Conservation (phyloP, 2,329 filamentous ascomycete genomes). For the Catunica adiposa region DNA sequence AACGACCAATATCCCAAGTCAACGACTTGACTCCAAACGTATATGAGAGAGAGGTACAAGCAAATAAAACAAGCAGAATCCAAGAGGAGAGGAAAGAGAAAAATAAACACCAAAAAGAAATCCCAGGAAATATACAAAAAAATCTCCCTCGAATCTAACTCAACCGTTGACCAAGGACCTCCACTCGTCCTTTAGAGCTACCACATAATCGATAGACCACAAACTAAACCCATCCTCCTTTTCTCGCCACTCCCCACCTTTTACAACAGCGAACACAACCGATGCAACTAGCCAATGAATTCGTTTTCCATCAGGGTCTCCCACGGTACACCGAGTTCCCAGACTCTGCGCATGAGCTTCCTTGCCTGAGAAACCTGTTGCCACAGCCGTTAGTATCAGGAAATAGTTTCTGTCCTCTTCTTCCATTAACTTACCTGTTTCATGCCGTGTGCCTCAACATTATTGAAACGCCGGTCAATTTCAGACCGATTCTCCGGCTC, state of each 20-base stretch:
- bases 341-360: constrained; percentile 49
- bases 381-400: constrained; percentile 14
- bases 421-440: constrained; percentile 41
- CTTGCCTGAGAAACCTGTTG: constrained; percentile 40
- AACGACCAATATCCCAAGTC: not conserved
- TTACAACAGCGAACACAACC: not conserved
- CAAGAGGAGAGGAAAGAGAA: not conserved
- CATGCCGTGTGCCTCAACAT: constrained; percentile 58
- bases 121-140: not conserved
- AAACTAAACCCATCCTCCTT: not conserved
- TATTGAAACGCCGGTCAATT: constrained; percentile 48
- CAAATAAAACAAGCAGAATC: not conserved
- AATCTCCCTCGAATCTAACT: not conserved
- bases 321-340: constrained; percentile 52
- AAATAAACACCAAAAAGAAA: not conserved
- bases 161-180: not conserved
- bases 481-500: constrained; percentile 37
- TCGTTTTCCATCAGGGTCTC: constrained; percentile 49
- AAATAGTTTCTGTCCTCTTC: not conserved
- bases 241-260: too few relatives aligned
- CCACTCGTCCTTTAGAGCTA: not conserved
- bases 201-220: not conserved
- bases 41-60: not conserved
- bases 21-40: not conserved
- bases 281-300: constrained; percentile 43